Evolutionary conservation across 768 basidiomycete species (phyloP), one percentile per base, ranked within the genome.

Genomic region (Solioccasus polychromus): DNA sequence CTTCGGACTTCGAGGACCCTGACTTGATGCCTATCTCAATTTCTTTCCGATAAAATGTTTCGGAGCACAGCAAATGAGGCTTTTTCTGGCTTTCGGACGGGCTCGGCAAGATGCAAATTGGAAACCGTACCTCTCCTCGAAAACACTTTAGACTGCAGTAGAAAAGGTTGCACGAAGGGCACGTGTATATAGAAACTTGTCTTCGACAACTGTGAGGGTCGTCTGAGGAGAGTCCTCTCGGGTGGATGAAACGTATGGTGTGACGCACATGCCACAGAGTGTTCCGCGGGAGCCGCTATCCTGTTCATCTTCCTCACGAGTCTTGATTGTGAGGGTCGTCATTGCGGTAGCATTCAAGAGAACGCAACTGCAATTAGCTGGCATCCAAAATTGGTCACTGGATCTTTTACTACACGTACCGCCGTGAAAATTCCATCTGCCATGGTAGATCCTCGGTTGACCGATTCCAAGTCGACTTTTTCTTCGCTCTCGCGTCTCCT

Each of bases 71-170:
- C 3, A 73, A 70, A 63, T 92, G 90, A 38, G 68, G 59, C 88
- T 63, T 47, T 30, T 43, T 14, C 10, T 11, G 41, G n/a, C 9
- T 8, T 9, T 30, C 40, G 22, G 53, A 36, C 42, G 43, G 29
- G 3, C 4, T 9, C 42, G 18, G 10, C 2, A 15, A 31, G n/a
- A 40, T 8, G 28, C 15, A 40, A 39, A 34, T 31, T 8, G 6
- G 17, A 44, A 45, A 23, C 61, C 76, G 50, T 64, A 85, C 86
- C 66, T 79, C 71, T 23, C 85, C 84, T 35, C 83, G 80, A 68
- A 89, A 93, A 66, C 91, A 93, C 10, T 71, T 68, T 24, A 92
- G 62, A 22, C 87, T 87, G 67, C 91, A 93, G 56, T 92, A 92
- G 0, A 77, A 76, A 22, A 85, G 68, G 57, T 92, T 92, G 68